A percentile compares a stretch with the other conserved stretches of the same genome.
phyloP scores from a whole-genome alignment of 768 basidiomycete species.

The Boletus edulis region DNA sequence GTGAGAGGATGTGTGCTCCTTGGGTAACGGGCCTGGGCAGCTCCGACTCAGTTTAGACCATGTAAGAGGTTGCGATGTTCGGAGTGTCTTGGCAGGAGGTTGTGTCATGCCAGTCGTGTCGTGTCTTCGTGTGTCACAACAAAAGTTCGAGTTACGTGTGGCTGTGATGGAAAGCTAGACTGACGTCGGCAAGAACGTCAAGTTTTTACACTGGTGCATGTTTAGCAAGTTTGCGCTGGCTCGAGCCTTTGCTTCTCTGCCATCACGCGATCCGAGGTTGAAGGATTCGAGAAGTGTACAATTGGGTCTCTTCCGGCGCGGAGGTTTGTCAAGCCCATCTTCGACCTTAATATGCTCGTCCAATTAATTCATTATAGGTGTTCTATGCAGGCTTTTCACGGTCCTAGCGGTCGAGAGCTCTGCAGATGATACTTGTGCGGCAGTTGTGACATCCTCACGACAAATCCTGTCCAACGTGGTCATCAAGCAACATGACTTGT shows the following conservation, averaged over 20 bases:
- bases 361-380: neutral
- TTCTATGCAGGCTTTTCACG: conserved; percentile 40
- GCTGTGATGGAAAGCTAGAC: neutral
- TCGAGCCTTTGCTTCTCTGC: neutral
- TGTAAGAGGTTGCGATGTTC: no score
- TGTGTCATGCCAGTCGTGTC: no score
- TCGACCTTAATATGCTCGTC: neutral
- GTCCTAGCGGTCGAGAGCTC: conserved; percentile 82
- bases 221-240: neutral
- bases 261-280: neutral
- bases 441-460: conserved; percentile 72
- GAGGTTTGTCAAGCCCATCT: neutral
- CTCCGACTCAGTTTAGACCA: no score
- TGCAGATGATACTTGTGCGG: conserved; percentile 92
- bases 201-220: neutral
- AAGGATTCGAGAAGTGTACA: neutral
- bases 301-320: neutral
- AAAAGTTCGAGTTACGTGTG: no score
- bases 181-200: no score
- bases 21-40: no score
- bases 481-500: conserved; percentile 74
- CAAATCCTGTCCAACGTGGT: conserved; percentile 82
- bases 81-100: no score
- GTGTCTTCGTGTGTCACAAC: no score
- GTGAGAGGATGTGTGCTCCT: no score